phyloP scores from a whole-genome alignment of 2,329 filamentous ascomycete species.

The Neurospora crassa region DNA sequence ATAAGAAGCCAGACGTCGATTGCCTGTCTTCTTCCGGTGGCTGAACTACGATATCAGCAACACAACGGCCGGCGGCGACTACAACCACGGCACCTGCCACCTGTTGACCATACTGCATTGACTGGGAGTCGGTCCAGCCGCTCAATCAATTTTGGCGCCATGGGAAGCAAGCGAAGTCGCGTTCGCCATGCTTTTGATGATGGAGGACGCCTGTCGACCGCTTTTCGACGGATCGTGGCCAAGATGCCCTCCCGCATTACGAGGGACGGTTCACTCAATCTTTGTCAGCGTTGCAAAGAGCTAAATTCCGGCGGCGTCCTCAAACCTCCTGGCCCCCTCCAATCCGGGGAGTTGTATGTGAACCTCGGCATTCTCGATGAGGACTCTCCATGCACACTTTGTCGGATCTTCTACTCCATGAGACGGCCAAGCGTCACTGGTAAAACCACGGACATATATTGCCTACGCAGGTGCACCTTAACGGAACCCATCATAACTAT shows the following conservation, averaged over 20 bases:
- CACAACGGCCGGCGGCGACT: too few relatives aligned
- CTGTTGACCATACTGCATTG: neutral
- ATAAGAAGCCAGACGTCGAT: too few relatives aligned
- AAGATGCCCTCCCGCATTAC: neutral
- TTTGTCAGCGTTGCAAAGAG: neutral
- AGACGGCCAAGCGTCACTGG: neutral
- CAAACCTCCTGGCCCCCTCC: too few relatives aligned
- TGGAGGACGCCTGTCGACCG: neutral
- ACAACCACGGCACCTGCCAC: neutral
- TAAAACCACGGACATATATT: fast-evolving
- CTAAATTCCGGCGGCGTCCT: neutral
- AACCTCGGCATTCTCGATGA: neutral
- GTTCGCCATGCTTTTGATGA: fast-evolving
- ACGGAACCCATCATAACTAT: too few relatives aligned
- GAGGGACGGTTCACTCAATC: too few relatives aligned
- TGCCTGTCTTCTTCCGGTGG: too few relatives aligned
- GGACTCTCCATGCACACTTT: neutral
- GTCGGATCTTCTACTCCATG: neutral
- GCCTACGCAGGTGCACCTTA: neutral
- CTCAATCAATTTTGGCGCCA: fast-evolving
- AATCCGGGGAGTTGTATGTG: too few relatives aligned
- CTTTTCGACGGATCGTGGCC: fast-evolving
- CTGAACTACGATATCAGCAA: too few relatives aligned
- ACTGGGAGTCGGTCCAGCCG: neutral
- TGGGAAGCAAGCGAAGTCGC: neutral